Evolutionary conservation across 129 eudicot genomes (phyloP).

Genomic region (Artemisia annua): DNA sequence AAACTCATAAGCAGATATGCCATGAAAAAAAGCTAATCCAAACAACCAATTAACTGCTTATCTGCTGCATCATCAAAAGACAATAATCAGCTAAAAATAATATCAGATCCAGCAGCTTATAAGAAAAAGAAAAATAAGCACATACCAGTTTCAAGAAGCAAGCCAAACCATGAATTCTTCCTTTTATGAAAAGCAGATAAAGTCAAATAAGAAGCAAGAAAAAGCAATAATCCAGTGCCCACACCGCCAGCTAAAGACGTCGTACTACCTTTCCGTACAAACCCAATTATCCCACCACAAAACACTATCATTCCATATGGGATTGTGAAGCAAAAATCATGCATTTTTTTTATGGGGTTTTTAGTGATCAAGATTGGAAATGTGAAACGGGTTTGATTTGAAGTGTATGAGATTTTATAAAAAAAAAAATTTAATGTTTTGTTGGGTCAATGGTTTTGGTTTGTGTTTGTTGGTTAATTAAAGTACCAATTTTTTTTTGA

Average conservation of each 20-base stretch:
- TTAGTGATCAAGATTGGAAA: conserved; percentile 28
- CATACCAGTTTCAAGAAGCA: conserved; percentile 75
- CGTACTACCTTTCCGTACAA: conserved; percentile 70
- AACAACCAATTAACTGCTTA: too few species aligned
- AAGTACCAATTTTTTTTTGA: neutral
- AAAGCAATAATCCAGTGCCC: conserved; percentile 70
- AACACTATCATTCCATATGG: conserved; percentile 85
- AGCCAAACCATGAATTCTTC: conserved; percentile 68
- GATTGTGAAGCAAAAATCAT: conserved; percentile 97
- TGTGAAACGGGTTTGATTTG: conserved; percentile 10
- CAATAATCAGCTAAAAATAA: too few species aligned
- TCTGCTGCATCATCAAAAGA: too few species aligned
- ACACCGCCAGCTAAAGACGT: conserved; percentile 85
- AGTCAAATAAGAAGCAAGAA: conserved; percentile 85
- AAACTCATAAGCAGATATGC: too few species aligned
- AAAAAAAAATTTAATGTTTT: too few species aligned
- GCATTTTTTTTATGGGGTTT: conserved; percentile 58
- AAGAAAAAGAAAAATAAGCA: too few species aligned
- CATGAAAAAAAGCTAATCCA: too few species aligned
- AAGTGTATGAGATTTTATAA: neutral
- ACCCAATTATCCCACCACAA: conserved; percentile 80
- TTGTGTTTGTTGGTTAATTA: conserved; percentile 5
- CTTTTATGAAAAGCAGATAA: conserved; percentile 74
- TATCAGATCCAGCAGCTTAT: too few species aligned
- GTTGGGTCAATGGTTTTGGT: conserved; percentile 17